phyloP scores from a whole-genome alignment of 257 asterid species.

The Phtheirospermum japonicum region DNA sequence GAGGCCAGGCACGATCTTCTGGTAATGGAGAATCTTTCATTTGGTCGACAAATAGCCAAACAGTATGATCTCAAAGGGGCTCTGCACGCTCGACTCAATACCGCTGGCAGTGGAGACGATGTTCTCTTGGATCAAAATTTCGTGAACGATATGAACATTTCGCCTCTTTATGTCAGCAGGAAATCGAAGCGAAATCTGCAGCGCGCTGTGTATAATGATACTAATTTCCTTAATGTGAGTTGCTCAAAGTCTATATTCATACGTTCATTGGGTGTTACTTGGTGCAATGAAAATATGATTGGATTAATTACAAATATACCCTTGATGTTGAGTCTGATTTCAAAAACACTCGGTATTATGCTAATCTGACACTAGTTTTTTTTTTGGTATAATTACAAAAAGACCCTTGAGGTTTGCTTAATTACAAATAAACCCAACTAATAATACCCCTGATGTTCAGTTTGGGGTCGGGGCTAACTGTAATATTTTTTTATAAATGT shows the following conservation, averaged over 20 bases:
- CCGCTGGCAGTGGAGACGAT: slow-evolving; percentile 61
- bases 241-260: slow-evolving; percentile 3
- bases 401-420: too few relatives aligned
- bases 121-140: slow-evolving; percentile 95
- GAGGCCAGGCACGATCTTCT: slow-evolving; percentile 77
- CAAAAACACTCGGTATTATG: background rate
- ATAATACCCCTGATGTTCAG: too few relatives aligned
- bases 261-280: background rate
- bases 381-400: too few relatives aligned
- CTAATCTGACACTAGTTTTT: too few relatives aligned
- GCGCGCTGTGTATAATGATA: slow-evolving; percentile 92
- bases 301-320: background rate
- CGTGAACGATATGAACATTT: slow-evolving; percentile 81
- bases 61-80: slow-evolving; percentile 97
- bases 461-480: too few relatives aligned
- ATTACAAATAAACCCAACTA: too few relatives aligned
- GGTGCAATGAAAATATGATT: background rate
- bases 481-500: too few relatives aligned
- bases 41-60: slow-evolving; percentile 61
- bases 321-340: background rate
- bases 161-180: slow-evolving; percentile 81
- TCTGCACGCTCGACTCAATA: slow-evolving; percentile 66
- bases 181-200: slow-evolving; percentile 77
- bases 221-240: slow-evolving; percentile 80
- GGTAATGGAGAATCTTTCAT: slow-evolving; percentile 97